A percentile compares a stretch with the other conserved stretches of the same genome.
Conservation (phyloP, 2,329 filamentous ascomycete genomes). For the Hysterium pulicare region DNA sequence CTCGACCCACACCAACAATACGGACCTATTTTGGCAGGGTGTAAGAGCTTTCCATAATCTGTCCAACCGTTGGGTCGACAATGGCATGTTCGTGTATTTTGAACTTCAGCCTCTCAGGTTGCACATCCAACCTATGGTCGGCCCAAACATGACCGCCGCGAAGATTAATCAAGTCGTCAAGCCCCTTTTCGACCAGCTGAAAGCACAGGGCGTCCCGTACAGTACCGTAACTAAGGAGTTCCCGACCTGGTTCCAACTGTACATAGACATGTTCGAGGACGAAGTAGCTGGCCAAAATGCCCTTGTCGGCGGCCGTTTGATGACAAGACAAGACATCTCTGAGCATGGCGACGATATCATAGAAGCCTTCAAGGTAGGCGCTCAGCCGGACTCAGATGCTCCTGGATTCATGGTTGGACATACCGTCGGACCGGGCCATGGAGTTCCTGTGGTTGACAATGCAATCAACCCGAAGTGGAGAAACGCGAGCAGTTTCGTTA, state of each 20-base stretch:
- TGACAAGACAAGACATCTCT: slow-evolving; percentile 26
- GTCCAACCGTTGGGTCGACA: slow-evolving; percentile 28
- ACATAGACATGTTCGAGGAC: slow-evolving; percentile 36
- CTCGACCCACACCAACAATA: slow-evolving; percentile 32
- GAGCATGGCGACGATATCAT: slow-evolving; percentile 21
- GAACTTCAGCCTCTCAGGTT: slow-evolving; percentile 24
- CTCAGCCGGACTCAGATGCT: slow-evolving; percentile 16
- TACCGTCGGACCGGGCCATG: slow-evolving; percentile 28
- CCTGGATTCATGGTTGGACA: slow-evolving; percentile 30
- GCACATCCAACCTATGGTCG: slow-evolving; percentile 32
- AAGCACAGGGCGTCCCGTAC: slow-evolving; percentile 30
- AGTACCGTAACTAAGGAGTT: slow-evolving; percentile 26
- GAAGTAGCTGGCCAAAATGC: slow-evolving; percentile 27
- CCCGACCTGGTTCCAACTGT: slow-evolving; percentile 35
- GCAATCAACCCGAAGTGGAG: slow-evolving; percentile 34
- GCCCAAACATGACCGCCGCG: slow-evolving; percentile 26
- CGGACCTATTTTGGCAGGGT: slow-evolving; percentile 23
- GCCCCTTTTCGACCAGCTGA: slow-evolving; percentile 26
- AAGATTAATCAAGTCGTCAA: slow-evolving; percentile 24
- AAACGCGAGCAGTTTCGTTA: slow-evolving; percentile 34
- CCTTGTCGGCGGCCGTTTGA: slow-evolving; percentile 31
- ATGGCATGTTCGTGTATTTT: slow-evolving; percentile 37
- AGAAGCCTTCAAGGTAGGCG: slow-evolving; percentile 16
- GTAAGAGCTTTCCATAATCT: slow-evolving; percentile 33
- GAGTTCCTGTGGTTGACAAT: slow-evolving; percentile 27